Percentiles rank a stretch among this genome's conserved stretches.
phyloP scores from a whole-genome alignment of 805 yeast genomes.

The Blastobotrys mokoenaii region DNA sequence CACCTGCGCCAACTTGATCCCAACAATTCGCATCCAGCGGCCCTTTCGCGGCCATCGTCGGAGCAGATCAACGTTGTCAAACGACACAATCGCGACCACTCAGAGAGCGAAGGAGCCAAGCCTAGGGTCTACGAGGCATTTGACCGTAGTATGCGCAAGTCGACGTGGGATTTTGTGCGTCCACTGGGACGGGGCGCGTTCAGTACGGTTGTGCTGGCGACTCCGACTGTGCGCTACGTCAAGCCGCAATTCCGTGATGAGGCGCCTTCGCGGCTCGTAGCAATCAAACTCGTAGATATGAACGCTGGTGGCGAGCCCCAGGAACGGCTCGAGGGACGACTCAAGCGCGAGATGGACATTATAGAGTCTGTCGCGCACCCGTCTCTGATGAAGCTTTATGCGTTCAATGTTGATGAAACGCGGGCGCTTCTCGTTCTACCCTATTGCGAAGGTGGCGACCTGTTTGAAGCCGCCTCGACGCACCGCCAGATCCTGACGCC shows the following conservation, averaged over 20 bases:
- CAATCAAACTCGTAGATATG: slow-evolving; percentile 58
- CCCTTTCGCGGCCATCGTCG: not conserved
- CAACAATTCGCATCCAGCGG: not conserved
- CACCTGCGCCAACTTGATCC: not conserved
- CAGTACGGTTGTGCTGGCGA: slow-evolving; percentile 31
- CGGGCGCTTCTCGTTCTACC: slow-evolving; percentile 54
- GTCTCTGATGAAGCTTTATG: slow-evolving; percentile 50
- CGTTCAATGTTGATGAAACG: slow-evolving; percentile 30
- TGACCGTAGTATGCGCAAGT: slow-evolving; percentile 17
- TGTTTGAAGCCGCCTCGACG: slow-evolving; percentile 52
- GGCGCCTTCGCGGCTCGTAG: slow-evolving; percentile 35
- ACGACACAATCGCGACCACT: slow-evolving; percentile 1
- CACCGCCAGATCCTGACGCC: slow-evolving; percentile 39
- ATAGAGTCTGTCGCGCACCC: slow-evolving; percentile 53
- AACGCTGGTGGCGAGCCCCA: slow-evolving; percentile 35
- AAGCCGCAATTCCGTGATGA: slow-evolving; percentile 23
- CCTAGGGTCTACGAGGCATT: slow-evolving; percentile 23
- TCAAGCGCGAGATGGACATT: slow-evolving; percentile 67
- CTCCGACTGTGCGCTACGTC: slow-evolving; percentile 20
- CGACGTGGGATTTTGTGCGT: slow-evolving; percentile 26
- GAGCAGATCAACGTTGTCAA: slow-evolving; percentile 1
- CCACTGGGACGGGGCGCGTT: slow-evolving; percentile 35
- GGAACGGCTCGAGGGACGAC: slow-evolving; percentile 49
- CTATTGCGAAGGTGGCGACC: slow-evolving; percentile 77
- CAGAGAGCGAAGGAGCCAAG: not conserved